Evolutionary conservation across 1,284 basidiomycete genomes (phyloP).

Genomic region (Amylostereum areolatum): DNA sequence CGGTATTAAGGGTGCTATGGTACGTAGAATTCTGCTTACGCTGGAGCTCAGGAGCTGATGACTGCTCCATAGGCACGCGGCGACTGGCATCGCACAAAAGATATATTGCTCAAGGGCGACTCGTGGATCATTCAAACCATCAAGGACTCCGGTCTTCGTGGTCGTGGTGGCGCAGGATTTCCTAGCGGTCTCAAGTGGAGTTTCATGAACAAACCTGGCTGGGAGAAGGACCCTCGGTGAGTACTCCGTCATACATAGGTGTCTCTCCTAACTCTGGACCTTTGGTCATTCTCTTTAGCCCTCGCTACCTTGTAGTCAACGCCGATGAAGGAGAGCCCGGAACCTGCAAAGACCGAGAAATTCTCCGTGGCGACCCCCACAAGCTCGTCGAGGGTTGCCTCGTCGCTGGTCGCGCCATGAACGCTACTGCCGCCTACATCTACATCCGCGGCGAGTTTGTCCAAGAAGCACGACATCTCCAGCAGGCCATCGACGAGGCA

Average conservation of each 20-base stretch:
- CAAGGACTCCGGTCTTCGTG: conserved; percentile 94
- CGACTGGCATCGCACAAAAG: conserved; percentile 98
- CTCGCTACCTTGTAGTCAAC: conserved; percentile 96
- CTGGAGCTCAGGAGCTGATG: neutral
- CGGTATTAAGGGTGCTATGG: conserved; percentile 84
- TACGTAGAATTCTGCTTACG: conserved; percentile 25
- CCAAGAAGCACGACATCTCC: conserved; percentile 90
- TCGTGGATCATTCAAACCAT: conserved; percentile 96
- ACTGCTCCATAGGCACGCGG: conserved; percentile 66
- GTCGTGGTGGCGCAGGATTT: conserved; percentile 96
- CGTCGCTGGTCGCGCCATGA: conserved; percentile 97
- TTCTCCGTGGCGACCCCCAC: conserved; percentile 96
- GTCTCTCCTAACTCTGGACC: neutral
- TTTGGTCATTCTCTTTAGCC: conserved; percentile 36
- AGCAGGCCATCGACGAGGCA: conserved; percentile 93
- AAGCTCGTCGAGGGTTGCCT: conserved; percentile 98
- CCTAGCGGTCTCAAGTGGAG: conserved; percentile 98
- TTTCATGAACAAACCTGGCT: conserved; percentile 98
- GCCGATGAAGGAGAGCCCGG: conserved; percentile 99
- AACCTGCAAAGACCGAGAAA: conserved; percentile 98
- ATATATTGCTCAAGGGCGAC: conserved; percentile 92
- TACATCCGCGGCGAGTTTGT: conserved; percentile 99
- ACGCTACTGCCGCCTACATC: conserved; percentile 96
- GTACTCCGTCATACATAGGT: conserved; percentile 13
- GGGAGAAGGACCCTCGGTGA: conserved; percentile 90